These are phyloP conservation scores for Xanthoceras sorbifolium DNA, from an alignment of 345 rosid genomes.

Conservation along the genomic window DNA sequence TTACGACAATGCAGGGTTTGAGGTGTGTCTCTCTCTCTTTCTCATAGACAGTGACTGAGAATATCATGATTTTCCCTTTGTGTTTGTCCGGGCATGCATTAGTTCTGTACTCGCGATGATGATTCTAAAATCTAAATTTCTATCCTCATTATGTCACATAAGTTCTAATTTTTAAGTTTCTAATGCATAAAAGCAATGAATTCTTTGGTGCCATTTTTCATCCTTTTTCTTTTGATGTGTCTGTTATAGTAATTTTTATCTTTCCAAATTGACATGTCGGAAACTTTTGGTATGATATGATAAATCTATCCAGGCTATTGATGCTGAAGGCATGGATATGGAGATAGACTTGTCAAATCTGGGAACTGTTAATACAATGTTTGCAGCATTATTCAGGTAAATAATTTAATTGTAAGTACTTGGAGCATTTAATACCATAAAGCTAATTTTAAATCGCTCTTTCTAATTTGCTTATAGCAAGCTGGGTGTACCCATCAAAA, in stretches of 20 bases:
- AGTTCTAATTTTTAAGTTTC: background rate
- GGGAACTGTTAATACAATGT: conserved; percentile 97
- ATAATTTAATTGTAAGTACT: conserved; percentile 8
- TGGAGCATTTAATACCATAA: conserved; percentile 2
- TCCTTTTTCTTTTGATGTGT: background rate
- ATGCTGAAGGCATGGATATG: conserved; percentile 89
- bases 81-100: background rate
- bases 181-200: background rate
- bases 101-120: background rate
- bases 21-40: conserved; percentile 48
- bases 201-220: background rate
- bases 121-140: background rate
- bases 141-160: background rate
- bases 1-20: conserved; percentile 93
- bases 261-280: background rate
- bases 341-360: conserved; percentile 97
- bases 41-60: background rate
- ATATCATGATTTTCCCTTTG: background rate
- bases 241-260: conserved; percentile 1
- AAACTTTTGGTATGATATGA: conserved; percentile 10
- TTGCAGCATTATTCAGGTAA: conserved; percentile 98
- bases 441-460: conserved; percentile 16
- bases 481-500: conserved; percentile 99
- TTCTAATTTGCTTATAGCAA: conserved; percentile 53
- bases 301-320: conserved; percentile 69